Percentiles rank a stretch among this genome's conserved stretches.
Conservation (phyloP, 192 early-diverging fungal species). For the Rhizophlyctis rosea region DNA sequence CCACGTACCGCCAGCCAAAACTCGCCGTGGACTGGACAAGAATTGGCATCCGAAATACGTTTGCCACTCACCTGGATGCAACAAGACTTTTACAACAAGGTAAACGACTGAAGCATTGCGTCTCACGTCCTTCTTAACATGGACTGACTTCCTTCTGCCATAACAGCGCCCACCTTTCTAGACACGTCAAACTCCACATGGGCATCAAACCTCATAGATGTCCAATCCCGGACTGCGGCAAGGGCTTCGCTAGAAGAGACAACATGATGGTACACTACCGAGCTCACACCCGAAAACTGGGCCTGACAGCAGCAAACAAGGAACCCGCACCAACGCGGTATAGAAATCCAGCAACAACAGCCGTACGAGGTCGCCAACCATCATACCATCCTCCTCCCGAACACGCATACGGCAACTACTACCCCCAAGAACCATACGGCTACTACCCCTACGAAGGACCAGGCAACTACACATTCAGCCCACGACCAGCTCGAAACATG, state of each 20-base stretch:
- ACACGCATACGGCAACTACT: too few species aligned
- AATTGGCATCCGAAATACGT: constrained; percentile 5
- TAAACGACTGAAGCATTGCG: background rate
- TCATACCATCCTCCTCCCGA: too few species aligned
- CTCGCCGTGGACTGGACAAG: too few species aligned
- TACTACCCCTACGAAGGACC: too few species aligned
- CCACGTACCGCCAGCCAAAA: too few species aligned
- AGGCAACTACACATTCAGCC: too few species aligned
- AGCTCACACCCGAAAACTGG: constrained; percentile 15
- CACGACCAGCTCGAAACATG: too few species aligned
- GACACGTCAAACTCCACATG: constrained; percentile 16
- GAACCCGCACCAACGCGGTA: too few species aligned
- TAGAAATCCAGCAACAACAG: too few species aligned
- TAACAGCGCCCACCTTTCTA: constrained; percentile 8
- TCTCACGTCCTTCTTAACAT: background rate
- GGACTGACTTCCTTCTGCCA: background rate
- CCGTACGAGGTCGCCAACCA: too few species aligned
- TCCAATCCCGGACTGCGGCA: constrained; percentile 22
- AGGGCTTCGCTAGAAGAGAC: constrained; percentile 20
- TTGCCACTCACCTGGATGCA: constrained; percentile 11
- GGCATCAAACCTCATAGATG: constrained; percentile 17
- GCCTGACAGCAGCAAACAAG: too few species aligned
- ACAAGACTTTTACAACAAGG: constrained; percentile 16
- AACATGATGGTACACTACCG: constrained; percentile 28
- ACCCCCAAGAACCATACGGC: too few species aligned